Base-by-base conservation (phyloP, 768 basidiomycete species). In the Leccinum uliginosum region DNA sequence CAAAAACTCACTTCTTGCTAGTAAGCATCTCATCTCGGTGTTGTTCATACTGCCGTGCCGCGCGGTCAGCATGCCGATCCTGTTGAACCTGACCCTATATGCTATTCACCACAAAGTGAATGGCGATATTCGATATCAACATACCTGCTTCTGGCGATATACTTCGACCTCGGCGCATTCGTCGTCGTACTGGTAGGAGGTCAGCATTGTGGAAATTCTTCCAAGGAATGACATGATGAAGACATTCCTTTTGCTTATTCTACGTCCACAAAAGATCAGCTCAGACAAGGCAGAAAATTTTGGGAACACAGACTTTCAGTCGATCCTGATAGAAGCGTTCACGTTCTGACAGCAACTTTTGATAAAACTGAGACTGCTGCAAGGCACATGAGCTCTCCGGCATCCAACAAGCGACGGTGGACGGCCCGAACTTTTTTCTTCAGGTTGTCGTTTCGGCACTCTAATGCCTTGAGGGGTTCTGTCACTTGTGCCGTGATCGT, bases 1-100 rank as follows among this genome's bases (percentile, higher is more conserved):
- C 35, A 50, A 27, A 15, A 23, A 32, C 74, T 30, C 57, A 91
- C 91, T 92, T 93, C 76, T 92, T 93, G 71, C 83, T 81, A 62
- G 86, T 87, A 44, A 83, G 70, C 91, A 93, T 92, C 40, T 91
- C 87, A 32, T 78, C 77, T 53, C 80, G 80, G 62, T 91, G 89
- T 62, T 89, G 85, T 59, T 91, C 89, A 45, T 82, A 82, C 63
- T 91, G 89, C 67, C 81, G 84, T 19, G 84, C 84, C 3, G 79
- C 82, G 32, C 89, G 81, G 53, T 87, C 88, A 30, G 87, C 85
- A 56, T 91, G 89, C 47, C 79, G 83, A 66, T 93, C 91, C 65
- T 90, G 89, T 64, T 76, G 76, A 44, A 82, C 80, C 56, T 86
- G 83, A 51, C 77, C 82, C 89, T 91, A 62, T 24, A 50, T 19